Conservation (phyloP, 345 rosid genomes). For the Eucalyptus globulus region DNA sequence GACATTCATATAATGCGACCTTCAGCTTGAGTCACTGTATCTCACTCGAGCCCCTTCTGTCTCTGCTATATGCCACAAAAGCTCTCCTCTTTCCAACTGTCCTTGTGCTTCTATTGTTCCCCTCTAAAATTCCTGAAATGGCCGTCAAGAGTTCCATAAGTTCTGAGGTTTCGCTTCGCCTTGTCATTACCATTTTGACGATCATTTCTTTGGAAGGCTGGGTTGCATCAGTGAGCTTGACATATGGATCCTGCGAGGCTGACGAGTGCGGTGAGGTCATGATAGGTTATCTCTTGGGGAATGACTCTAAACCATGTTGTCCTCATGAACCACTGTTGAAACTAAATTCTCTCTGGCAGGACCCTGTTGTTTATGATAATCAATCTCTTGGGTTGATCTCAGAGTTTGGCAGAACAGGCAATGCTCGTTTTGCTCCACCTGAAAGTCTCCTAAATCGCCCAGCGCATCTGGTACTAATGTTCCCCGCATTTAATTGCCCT, state of each 20-base stretch:
- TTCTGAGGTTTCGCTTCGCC: not conserved
- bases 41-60: not conserved
- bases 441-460: fast-evolving
- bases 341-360: no score
- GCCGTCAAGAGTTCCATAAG: not conserved
- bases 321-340: fast-evolving
- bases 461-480: fast-evolving
- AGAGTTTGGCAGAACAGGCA: fast-evolving
- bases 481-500: fast-evolving
- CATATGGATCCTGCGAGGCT: fast-evolving
- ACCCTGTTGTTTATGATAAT: fast-evolving
- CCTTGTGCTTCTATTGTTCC: not conserved
- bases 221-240: not conserved
- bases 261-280: not conserved
- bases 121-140: not conserved
- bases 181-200: fast-evolving
- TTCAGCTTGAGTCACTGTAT: no score
- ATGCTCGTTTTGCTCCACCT: not conserved
- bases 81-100: not conserved
- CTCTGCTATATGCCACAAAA: not conserved
- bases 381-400: not conserved
- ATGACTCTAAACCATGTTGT: fast-evolving
- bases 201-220: not conserved
- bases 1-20: not conserved
- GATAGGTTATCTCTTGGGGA: not conserved